Base-by-base conservation (phyloP, 2,329 filamentous ascomycete genomes). In the Aspergillus sp. region DNA sequence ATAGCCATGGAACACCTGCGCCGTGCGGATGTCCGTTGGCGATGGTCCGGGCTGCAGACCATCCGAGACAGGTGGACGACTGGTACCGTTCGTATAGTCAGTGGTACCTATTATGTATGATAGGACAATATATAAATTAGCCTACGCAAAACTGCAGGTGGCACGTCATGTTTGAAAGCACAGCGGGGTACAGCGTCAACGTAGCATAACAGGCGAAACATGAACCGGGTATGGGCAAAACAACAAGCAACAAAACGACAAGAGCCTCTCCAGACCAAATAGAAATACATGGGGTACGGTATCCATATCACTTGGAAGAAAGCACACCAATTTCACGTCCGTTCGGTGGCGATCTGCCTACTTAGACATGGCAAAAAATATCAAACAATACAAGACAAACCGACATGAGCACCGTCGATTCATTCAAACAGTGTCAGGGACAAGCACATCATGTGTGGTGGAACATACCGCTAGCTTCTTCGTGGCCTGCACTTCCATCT, bases 401-500 rank as follows among this genome's bases (percentile, higher is more conserved):
- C 50, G 36, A 67, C 41, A 62, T 38, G 49, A 41, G 55, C 50
- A 62, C 52, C 58, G 51, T 55, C 21, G 53, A 13, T 55, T 38
- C 48, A 52, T 39, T 15, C 41, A 51, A 58, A 55, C 19, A 38
- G 62, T 57, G 58, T 58, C 21, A 64, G 36, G 57, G 62, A 59
- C 51, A 62, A 66, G 64, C 58, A 63, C 61, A 71, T 91, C 87
- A 95, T 89, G 95, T 91, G 84, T 92, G 91, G 85, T 92, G 89
- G 84, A 93, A 97, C 92, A 96, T 97, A 96, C 92, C 92, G 88
- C 92, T 92, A 87, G 95, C 85, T 77, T 88, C 92, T 74, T 93
- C 90, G 63, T 76, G 72, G 57, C 71, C 70, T 59, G 73, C 83
- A 74, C 81, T 84, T 74, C 87, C 89, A 75, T 91, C 89, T 61